Evolutionary conservation across 2,329 filamentous ascomycete genomes (phyloP).

Genomic region (Cadophora luteo-olivacea): DNA sequence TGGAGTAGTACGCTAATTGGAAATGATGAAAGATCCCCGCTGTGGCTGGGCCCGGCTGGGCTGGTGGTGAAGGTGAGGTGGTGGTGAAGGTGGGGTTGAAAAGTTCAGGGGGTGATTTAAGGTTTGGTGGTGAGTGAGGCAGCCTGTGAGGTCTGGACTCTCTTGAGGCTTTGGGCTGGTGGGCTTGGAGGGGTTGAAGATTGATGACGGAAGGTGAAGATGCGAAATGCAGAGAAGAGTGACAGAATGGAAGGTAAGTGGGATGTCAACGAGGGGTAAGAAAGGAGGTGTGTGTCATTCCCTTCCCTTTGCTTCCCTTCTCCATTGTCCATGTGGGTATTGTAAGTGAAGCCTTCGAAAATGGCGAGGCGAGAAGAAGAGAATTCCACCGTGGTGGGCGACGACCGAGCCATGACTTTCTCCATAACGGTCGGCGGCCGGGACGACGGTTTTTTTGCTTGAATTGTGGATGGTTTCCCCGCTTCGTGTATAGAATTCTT

Average conservation of each 20-base stretch:
- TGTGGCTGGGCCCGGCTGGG: background rate
- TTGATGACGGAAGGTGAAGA: too few species aligned
- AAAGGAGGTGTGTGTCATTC: constrained; percentile 15
- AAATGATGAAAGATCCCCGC: background rate
- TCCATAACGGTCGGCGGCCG: background rate
- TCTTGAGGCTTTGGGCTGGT: background rate
- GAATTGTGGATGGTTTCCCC: background rate
- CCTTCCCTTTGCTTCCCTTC: too few species aligned
- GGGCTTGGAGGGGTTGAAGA: background rate
- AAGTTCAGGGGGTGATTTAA: background rate
- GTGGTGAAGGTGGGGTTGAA: background rate
- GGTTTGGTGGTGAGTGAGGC: background rate
- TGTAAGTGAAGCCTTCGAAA: background rate
- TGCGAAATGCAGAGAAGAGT: background rate
- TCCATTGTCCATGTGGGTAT: background rate
- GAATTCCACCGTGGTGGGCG: constrained; percentile 2
- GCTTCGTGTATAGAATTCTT: constrained; percentile 14
- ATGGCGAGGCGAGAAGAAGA: constrained; percentile 3
- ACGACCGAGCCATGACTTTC: constrained; percentile 3
- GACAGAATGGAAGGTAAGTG: background rate
- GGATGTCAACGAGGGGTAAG: background rate
- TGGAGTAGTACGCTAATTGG: background rate
- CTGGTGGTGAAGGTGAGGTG: background rate
- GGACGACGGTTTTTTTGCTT: background rate
- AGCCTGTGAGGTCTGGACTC: background rate